These are phyloP conservation scores for Aspergillus baeticus DNA, from an alignment of 495 filamentous ascomycete genomes.

Conservation along the genomic window DNA sequence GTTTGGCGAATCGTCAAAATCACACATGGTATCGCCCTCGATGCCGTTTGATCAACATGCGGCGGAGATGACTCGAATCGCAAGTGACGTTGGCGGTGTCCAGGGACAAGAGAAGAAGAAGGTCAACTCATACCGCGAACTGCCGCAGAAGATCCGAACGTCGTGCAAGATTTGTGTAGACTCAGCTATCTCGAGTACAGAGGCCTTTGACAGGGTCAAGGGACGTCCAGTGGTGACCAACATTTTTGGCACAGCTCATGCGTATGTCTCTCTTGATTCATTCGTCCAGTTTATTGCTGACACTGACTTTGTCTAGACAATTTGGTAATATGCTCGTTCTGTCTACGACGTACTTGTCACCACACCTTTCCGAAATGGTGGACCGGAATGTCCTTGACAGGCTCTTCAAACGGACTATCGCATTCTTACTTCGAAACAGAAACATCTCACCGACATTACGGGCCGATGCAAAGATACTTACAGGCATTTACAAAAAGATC, in stretches of 20 bases:
- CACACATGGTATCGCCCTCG: slow-evolving; percentile 34
- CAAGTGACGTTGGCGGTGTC: slow-evolving; percentile 33
- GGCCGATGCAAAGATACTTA: slow-evolving; percentile 66
- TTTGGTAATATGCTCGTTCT: slow-evolving; percentile 94
- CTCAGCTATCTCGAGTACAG: slow-evolving; percentile 80
- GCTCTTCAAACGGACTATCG: slow-evolving; percentile 62
- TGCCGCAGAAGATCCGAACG: slow-evolving; percentile 43
- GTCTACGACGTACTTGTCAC: slow-evolving; percentile 68
- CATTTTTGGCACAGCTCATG: slow-evolving; percentile 92
- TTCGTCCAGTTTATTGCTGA: neutral
- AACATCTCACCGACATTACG: slow-evolving; percentile 66
- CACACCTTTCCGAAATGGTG: slow-evolving; percentile 50
- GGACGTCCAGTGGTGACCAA: slow-evolving; percentile 84
- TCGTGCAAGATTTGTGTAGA: slow-evolving; percentile 60
- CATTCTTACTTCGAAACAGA: slow-evolving; percentile 60
- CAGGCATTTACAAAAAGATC: slow-evolving; percentile 55
- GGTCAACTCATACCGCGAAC: slow-evolving; percentile 21
- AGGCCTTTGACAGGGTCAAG: slow-evolving; percentile 72
- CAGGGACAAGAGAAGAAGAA: slow-evolving; percentile 14
- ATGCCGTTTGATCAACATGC: slow-evolving; percentile 25
- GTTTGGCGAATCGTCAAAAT: slow-evolving; percentile 26
- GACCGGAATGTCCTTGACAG: slow-evolving; percentile 45
- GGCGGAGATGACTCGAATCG: slow-evolving; percentile 32
- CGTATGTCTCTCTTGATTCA: slow-evolving; percentile 60
- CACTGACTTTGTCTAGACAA: slow-evolving; percentile 53